These are phyloP conservation scores for Wickerhamiella australiensis DNA, from an alignment of 805 yeast genomes.

Conservation along the genomic window DNA sequence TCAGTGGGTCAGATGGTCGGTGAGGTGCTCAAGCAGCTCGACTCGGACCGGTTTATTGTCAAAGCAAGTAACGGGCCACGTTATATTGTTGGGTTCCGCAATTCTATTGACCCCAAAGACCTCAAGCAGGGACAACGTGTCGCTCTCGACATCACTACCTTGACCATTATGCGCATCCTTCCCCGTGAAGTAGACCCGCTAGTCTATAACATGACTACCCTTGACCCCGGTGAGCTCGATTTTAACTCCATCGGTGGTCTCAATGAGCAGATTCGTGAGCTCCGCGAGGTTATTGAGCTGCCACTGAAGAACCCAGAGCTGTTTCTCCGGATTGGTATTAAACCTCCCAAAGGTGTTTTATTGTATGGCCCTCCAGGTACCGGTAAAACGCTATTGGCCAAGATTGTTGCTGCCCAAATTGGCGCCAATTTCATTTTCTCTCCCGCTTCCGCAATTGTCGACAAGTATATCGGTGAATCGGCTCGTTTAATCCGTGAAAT, in stretches of 20 bases:
- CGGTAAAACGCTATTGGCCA: slow-evolving; percentile 89
- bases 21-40: slow-evolving; percentile 88
- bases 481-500: slow-evolving; percentile 94
- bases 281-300: slow-evolving; percentile 93
- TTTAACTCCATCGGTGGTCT: slow-evolving; percentile 94
- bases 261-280: slow-evolving; percentile 87
- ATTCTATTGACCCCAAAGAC: slow-evolving; percentile 70
- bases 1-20: slow-evolving; percentile 96
- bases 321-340: slow-evolving; percentile 89
- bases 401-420: slow-evolving; percentile 96
- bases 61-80: slow-evolving; percentile 96
- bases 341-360: slow-evolving; percentile 96
- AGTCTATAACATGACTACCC: slow-evolving; percentile 95
- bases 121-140: slow-evolving; percentile 92
- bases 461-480: slow-evolving; percentile 94
- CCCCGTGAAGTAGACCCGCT: slow-evolving; percentile 98
- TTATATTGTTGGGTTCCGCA: slow-evolving; percentile 94
- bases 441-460: slow-evolving; percentile 98
- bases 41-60: slow-evolving; percentile 85
- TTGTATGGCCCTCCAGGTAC: slow-evolving; percentile 99
- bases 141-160: slow-evolving; percentile 92
- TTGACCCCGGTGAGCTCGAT: slow-evolving; percentile 94
- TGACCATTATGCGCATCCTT: slow-evolving; percentile 91
- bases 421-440: slow-evolving; percentile 96
- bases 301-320: slow-evolving; percentile 96